Evolutionary conservation across 2,329 filamentous ascomycete genomes (phyloP).

Genomic region (Stachybotrys chlorohalonatus): DNA sequence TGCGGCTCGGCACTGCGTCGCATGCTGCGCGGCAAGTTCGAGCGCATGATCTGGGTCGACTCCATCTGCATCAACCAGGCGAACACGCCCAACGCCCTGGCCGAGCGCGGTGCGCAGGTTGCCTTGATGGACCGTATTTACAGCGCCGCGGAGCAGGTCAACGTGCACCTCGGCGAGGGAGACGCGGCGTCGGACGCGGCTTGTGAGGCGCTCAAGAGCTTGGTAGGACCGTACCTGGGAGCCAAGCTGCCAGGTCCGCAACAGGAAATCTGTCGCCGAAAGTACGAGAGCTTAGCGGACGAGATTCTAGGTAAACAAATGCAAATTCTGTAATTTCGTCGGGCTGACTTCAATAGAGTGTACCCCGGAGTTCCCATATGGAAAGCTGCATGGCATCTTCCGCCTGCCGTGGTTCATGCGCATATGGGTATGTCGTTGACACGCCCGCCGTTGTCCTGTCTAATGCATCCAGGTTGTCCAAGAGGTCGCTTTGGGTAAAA

Average conservation of each 20-base stretch:
- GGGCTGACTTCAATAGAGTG: not conserved
- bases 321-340: not conserved
- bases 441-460: not conserved
- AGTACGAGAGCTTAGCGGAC: not conserved
- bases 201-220: not conserved
- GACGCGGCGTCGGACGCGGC: not conserved
- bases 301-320: not conserved
- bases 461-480: not conserved
- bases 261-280: not conserved
- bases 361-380: not conserved
- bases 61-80: conserved; percentile 1
- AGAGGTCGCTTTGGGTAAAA: not conserved
- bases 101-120: not conserved
- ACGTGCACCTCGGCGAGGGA: not conserved
- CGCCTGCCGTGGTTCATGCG: conserved; percentile 1
- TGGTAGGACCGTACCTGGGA: not conserved
- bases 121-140: not conserved
- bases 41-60: conserved; percentile 1
- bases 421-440: not conserved
- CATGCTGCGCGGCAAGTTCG: not conserved
- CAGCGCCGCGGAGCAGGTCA: not conserved
- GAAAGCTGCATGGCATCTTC: not conserved
- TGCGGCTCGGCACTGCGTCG: not conserved
- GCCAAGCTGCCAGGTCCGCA: not conserved
- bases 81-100: not conserved